phyloP scores from a whole-genome alignment of 495 filamentous ascomycete species.

The Neurospora sp. region DNA sequence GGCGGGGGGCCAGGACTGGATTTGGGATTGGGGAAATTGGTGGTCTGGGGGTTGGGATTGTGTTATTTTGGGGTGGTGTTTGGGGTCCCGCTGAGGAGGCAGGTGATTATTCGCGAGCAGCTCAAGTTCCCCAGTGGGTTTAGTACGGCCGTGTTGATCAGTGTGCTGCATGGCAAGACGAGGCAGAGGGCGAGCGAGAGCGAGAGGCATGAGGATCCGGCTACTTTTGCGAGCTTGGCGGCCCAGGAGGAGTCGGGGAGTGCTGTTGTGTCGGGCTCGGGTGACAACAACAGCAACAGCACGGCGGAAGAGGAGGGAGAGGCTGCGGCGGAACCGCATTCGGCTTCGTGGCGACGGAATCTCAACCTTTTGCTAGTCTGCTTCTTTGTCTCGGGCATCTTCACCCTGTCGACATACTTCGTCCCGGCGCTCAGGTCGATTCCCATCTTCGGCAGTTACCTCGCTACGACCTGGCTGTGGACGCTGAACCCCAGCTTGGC shows the following conservation, averaged over 20 bases:
- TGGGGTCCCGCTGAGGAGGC: constrained; percentile 62
- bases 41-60: constrained; percentile 82
- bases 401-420: constrained; percentile 86
- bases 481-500: constrained; percentile 90
- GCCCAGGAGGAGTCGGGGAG: constrained; percentile 1
- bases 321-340: constrained; percentile 5
- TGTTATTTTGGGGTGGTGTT: constrained; percentile 96
- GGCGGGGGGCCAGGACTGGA: constrained; percentile 44
- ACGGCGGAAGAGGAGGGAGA: constrained; percentile 16
- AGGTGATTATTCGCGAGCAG: constrained; percentile 88
- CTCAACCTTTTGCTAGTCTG: constrained; percentile 42
- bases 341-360: constrained; percentile 41
- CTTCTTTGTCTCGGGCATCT: constrained; percentile 44
- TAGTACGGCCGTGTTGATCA: constrained; percentile 87
- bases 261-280: constrained; percentile 2
- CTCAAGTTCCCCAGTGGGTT: constrained; percentile 91
- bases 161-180: constrained; percentile 64
- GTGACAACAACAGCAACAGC: not conserved
- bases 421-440: constrained; percentile 75
- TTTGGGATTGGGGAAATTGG: constrained; percentile 62
- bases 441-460: constrained; percentile 67
- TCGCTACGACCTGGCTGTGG: constrained; percentile 85
- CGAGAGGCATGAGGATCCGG: constrained; percentile 1
- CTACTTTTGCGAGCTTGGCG: constrained; percentile 20
- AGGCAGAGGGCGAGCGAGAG: constrained; percentile 4